Conservation (phyloP, 2,329 filamentous ascomycete species). For the Claviceps paspali region DNA sequence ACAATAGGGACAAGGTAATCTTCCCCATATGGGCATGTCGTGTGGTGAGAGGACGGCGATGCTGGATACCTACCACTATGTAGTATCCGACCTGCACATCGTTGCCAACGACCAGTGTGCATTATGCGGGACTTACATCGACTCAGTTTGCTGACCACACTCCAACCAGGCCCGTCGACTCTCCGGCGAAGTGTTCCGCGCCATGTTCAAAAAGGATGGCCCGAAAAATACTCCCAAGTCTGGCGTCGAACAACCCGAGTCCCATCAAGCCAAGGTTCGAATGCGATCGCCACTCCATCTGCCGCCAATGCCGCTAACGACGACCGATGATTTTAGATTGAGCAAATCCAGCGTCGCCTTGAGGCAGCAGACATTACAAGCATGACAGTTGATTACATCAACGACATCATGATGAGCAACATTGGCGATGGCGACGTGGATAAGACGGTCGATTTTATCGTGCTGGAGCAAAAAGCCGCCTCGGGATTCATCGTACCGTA, state of each 20-base stretch:
- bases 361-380: constrained; percentile 29
- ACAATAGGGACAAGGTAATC: constrained; percentile 32
- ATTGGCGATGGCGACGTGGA: constrained; percentile 56
- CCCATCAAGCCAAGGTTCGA: constrained; percentile 15
- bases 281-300: neutral
- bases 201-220: constrained; percentile 48
- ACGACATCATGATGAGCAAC: constrained; percentile 40
- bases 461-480: constrained; percentile 66
- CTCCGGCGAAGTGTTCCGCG: constrained; percentile 42
- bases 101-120: neutral
- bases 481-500: constrained; percentile 66
- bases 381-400: constrained; percentile 41
- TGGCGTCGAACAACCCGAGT: constrained; percentile 23
- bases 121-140: too few species aligned
- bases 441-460: constrained; percentile 60
- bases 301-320: neutral
- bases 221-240: constrained; percentile 29
- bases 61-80: neutral
- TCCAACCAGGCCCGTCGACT: constrained; percentile 31
- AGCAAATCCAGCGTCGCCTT: constrained; percentile 23
- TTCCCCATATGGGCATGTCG: neutral
- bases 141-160: neutral
- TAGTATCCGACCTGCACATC: neutral
- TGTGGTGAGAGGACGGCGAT: neutral
- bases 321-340: constrained; percentile 20